phyloP scores from a whole-genome alignment of 805 yeast genomes.

The Saccharomycopsis fermentans region DNA sequence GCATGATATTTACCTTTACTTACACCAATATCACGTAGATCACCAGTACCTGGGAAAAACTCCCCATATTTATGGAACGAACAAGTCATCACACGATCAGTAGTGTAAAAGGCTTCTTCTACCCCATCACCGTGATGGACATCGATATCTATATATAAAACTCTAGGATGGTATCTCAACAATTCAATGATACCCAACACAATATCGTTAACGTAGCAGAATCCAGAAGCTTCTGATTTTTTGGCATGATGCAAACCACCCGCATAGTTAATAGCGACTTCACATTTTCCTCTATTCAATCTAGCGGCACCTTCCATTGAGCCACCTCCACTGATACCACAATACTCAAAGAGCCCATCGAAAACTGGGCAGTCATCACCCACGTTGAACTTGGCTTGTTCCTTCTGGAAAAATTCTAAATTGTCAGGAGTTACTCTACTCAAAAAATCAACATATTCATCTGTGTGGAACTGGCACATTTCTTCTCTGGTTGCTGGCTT shows the following conservation, averaged over 20 bases:
- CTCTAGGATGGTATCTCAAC: constrained; percentile 75
- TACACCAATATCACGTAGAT: constrained; percentile 72
- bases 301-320: constrained; percentile 85
- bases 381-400: constrained; percentile 84
- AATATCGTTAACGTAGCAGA: constrained; percentile 85
- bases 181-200: constrained; percentile 75
- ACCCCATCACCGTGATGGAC: constrained; percentile 95
- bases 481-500: constrained; percentile 97
- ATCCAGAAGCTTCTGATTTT: constrained; percentile 82
- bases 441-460: constrained; percentile 89
- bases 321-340: constrained; percentile 79
- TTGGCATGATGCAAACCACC: constrained; percentile 94
- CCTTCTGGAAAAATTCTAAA: constrained; percentile 75
- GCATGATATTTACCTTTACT: constrained; percentile 77
- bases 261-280: constrained; percentile 86
- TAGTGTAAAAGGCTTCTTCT: constrained; percentile 86
- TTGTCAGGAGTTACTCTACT: constrained; percentile 89
- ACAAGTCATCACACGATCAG: constrained; percentile 84
- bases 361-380: constrained; percentile 91
- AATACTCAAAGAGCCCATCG: constrained; percentile 67
- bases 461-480: constrained; percentile 97
- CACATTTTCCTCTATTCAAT: constrained; percentile 71
- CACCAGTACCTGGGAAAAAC: constrained; percentile 91
- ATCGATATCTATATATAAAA: constrained; percentile 79
- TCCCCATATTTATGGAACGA: constrained; percentile 84